Conservation (phyloP, 805 yeast species). For the Wickerhamomyces kurtzmanii region DNA sequence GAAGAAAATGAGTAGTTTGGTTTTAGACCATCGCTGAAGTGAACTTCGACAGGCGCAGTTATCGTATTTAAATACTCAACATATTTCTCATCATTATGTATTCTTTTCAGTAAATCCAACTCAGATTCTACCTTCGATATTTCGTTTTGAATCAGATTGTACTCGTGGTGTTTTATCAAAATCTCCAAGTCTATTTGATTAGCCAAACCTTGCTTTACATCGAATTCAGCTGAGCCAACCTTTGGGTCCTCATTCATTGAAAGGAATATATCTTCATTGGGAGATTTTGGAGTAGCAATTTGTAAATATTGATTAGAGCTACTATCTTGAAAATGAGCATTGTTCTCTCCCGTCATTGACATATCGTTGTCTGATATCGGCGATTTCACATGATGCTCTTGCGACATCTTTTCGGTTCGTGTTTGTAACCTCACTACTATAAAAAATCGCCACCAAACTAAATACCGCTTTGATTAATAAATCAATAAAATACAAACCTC, state of each 20-base stretch:
- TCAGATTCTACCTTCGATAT: constrained; percentile 49
- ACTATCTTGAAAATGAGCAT: too few relatives aligned
- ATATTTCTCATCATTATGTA: constrained; percentile 23
- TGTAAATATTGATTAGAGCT: too few relatives aligned
- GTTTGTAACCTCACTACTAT: too few relatives aligned
- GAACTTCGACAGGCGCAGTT: too few relatives aligned
- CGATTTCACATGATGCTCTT: too few relatives aligned
- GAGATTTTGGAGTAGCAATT: constrained; percentile 33
- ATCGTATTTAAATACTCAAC: constrained; percentile 27
- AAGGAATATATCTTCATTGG: constrained; percentile 23
- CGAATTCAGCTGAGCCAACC: constrained; percentile 5
- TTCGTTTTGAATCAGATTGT: constrained; percentile 39
- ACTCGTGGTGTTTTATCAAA: constrained; percentile 48
- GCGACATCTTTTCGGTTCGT: too few relatives aligned
- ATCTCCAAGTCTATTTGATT: constrained; percentile 51
- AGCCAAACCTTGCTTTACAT: constrained; percentile 22
- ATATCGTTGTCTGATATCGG: too few relatives aligned
- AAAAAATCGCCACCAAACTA: too few relatives aligned
- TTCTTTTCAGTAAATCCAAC: constrained; percentile 37
- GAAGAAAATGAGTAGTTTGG: constrained; percentile 11
- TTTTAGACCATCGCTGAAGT: constrained; percentile 15
- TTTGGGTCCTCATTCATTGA: constrained; percentile 13
- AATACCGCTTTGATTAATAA: too few relatives aligned
- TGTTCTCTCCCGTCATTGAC: too few relatives aligned
- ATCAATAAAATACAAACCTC: too few relatives aligned